Conservation (phyloP, 2,329 filamentous ascomycete species). For the Immersiporthe knoxdaviesiana region DNA sequence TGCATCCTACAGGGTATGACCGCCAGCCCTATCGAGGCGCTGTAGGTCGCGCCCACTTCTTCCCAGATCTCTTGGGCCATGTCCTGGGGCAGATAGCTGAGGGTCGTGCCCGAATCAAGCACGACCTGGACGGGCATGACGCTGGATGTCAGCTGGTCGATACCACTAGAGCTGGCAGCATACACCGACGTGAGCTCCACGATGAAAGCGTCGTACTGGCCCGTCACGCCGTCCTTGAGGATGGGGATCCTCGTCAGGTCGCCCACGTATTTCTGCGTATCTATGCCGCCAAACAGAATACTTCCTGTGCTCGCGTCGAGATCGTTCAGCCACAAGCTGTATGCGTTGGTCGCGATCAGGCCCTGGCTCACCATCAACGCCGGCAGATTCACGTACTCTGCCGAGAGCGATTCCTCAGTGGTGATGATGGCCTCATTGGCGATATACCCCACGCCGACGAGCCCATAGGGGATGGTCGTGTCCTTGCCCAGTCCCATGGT, state of each 20-base stretch:
- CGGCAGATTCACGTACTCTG: slow-evolving; percentile 62
- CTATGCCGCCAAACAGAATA: slow-evolving; percentile 81
- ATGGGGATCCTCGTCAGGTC: slow-evolving; percentile 65
- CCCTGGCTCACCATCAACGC: slow-evolving; percentile 65
- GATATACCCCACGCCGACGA: slow-evolving; percentile 64
- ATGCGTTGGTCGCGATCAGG: slow-evolving; percentile 67
- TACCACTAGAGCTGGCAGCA: slow-evolving; percentile 53
- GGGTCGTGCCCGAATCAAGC: slow-evolving; percentile 75
- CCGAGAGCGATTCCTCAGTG: slow-evolving; percentile 33
- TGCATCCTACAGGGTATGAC: slow-evolving; percentile 56
- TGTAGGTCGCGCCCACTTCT: slow-evolving; percentile 57
- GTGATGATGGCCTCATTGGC: slow-evolving; percentile 54
- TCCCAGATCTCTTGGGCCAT: slow-evolving; percentile 57
- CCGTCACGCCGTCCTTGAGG: slow-evolving; percentile 46
- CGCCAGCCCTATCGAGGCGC: slow-evolving; percentile 41
- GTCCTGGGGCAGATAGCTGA: slow-evolving; percentile 69
- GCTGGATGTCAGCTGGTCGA: slow-evolving; percentile 48
- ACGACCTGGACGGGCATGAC: slow-evolving; percentile 61
- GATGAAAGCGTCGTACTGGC: slow-evolving; percentile 49
- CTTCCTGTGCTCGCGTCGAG: slow-evolving; percentile 65
- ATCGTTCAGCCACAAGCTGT: slow-evolving; percentile 71
- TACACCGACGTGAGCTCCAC: slow-evolving; percentile 53
- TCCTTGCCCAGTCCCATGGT: slow-evolving; percentile 61
- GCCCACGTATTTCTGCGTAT: slow-evolving; percentile 73
- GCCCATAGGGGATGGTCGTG: slow-evolving; percentile 60